These are phyloP conservation scores for Russula earlei DNA, from an alignment of 768 basidiomycete species.

Conservation along the genomic window DNA sequence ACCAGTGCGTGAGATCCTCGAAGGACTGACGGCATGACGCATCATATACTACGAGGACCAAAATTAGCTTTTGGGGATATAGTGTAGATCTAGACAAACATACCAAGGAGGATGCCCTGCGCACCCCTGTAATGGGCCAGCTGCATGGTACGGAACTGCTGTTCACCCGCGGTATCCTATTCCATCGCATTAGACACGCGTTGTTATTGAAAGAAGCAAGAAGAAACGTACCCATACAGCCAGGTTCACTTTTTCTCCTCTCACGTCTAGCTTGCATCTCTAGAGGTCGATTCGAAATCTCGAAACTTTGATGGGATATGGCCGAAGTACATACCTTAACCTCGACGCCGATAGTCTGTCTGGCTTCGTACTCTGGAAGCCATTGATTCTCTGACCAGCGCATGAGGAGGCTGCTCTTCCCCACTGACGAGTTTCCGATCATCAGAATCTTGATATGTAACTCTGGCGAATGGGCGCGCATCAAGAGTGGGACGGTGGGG, in stretches of 20 bases:
- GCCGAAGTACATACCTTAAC: slow-evolving; percentile 57
- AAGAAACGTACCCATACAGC: slow-evolving; percentile 78
- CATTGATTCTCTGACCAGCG: slow-evolving; percentile 97
- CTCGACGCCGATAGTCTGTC: slow-evolving; percentile 79
- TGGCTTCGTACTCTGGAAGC: slow-evolving; percentile 82
- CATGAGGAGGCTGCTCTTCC: slow-evolving; percentile 81
- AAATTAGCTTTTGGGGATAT: not conserved
- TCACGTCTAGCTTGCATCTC: slow-evolving; percentile 83
- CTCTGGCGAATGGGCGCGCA: not conserved
- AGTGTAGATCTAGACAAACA: slow-evolving; percentile 6
- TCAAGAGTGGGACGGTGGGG: not conserved
- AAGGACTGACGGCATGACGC: slow-evolving; percentile 87
- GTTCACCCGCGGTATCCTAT: slow-evolving; percentile 92
- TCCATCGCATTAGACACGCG: not conserved
- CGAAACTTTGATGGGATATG: not conserved
- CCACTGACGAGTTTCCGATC: slow-evolving; percentile 83
- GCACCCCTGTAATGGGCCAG: slow-evolving; percentile 89
- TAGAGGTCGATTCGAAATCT: slow-evolving; percentile 23
- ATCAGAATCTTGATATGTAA: slow-evolving; percentile 74
- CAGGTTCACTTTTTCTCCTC: slow-evolving; percentile 78
- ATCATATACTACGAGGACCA: slow-evolving; percentile 67
- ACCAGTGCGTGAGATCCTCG: slow-evolving; percentile 90
- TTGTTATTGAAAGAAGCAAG: not conserved
- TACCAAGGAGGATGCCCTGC: slow-evolving; percentile 71
- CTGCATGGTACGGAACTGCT: slow-evolving; percentile 91